Base-by-base conservation (phyloP, 176 grass and related monocot genomes). In the Hordeum marinum region DNA sequence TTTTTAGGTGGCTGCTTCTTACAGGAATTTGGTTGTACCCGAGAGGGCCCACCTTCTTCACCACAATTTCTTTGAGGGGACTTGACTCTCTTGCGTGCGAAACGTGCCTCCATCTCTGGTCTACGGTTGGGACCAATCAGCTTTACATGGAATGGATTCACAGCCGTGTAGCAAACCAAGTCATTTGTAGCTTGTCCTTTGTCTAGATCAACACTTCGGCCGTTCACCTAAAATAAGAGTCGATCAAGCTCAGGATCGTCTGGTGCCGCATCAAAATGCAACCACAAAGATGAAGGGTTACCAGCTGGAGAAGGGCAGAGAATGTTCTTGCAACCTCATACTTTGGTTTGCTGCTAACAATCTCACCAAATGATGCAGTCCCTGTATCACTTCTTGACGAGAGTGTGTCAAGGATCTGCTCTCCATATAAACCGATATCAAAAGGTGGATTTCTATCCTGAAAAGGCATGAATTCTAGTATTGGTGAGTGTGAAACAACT, bases 291-390 rank as follows among this genome's bases (percentile, higher is more conserved):
- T 52, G 27, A 75, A 63, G 64, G 42, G 31, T 72, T 92, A 99
- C 96, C 96, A 99, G 86, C 87, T 99, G 96, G 41, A 99, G 91
- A 78, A 99, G 91, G n/a, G 96, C 96, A 87, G 93, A 99, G 90
- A 99, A 99, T 45, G 91, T 92, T 72, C 96, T 91, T 37, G 96
- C 91, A 84, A 92, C 90, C 84, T 99, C 91, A 11, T 92, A 91
- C 81, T 96, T 96, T 23, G 88, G 79, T 84, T 73, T 92, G 63
- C 84, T 86, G 40, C 48, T 66, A 66, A 96, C 91, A 87, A 99
- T 84, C 77, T 89, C 80, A 48, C 84, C 76, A 83, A 99, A 99
- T 60, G 96, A 81, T 85, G 88, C 88, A 48, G 48, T 60, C 71
- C 86, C 82, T 80, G 34, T 84, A 50, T 86, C 84, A 86, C 79